Conservation (phyloP, 139 green algal species). For the Gonium pectorale region DNA sequence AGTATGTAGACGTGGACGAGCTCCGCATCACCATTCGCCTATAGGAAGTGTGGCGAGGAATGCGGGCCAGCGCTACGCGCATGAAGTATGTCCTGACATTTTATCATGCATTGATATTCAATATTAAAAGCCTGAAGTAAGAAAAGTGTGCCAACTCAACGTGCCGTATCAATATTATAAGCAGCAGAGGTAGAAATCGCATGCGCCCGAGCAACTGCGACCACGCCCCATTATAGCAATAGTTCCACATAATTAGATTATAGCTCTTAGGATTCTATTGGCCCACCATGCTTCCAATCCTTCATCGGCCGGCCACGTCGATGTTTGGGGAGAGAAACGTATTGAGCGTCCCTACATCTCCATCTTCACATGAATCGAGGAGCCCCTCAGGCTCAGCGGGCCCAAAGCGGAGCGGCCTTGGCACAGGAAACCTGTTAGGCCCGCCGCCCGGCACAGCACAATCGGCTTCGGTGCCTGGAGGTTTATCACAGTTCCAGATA, state of each 20-base stretch:
- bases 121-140: too few species aligned
- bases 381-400: neutral
- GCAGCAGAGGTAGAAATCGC: too few species aligned
- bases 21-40: too few species aligned
- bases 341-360: constrained; percentile 10
- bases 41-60: too few species aligned
- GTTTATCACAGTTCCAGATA: constrained; percentile 16
- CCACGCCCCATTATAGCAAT: too few species aligned
- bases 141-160: too few species aligned
- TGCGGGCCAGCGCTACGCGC: too few species aligned
- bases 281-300: constrained; percentile 14
- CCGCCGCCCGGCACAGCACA: neutral
- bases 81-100: too few species aligned
- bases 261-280: neutral
- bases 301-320: neutral
- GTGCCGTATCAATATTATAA: too few species aligned
- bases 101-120: too few species aligned
- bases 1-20: too few species aligned
- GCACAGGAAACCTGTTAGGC: constrained; percentile 9
- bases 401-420: constrained; percentile 11
- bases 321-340: constrained; percentile 35
- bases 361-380: neutral
- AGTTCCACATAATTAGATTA: neutral
- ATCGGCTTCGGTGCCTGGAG: neutral
- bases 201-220: too few species aligned